Conservation (phyloP, 768 basidiomycete genomes). For the Rossbeevera mucosa region DNA sequence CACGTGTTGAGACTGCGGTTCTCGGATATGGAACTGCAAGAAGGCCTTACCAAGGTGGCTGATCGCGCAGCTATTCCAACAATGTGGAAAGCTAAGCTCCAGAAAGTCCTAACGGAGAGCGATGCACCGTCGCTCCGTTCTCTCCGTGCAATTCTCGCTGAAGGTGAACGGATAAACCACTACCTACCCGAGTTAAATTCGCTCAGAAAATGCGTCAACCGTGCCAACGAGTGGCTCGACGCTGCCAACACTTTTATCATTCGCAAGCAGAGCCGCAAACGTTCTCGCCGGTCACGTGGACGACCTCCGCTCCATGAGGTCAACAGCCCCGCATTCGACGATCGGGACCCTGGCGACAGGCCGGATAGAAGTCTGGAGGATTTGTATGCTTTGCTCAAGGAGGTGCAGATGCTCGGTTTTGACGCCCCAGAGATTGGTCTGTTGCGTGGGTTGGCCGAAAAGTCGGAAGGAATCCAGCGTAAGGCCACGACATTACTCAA, state of each 20-base stretch:
- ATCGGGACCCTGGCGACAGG: constrained; percentile 56
- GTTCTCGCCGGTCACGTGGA: constrained; percentile 60
- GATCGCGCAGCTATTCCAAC: constrained; percentile 71
- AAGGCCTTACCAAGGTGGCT: constrained; percentile 59
- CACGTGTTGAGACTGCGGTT: constrained; percentile 74
- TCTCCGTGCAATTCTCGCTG: constrained; percentile 76
- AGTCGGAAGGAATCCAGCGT: constrained; percentile 59
- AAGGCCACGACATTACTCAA: constrained; percentile 53
- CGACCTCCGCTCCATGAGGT: constrained; percentile 45
- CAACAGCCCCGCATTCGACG: constrained; percentile 30
- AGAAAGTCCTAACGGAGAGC: constrained; percentile 61
- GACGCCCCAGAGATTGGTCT: constrained; percentile 70
- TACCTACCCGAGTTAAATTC: constrained; percentile 64
- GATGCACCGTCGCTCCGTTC: constrained; percentile 70
- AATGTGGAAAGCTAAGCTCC: constrained; percentile 70
- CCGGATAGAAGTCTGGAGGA: constrained; percentile 71
- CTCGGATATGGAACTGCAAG: constrained; percentile 70
- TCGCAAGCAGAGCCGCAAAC: constrained; percentile 76
- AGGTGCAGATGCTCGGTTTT: constrained; percentile 79
- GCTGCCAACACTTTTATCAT: constrained; percentile 72
- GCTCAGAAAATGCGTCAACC: constrained; percentile 73
- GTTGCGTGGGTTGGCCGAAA: constrained; percentile 50
- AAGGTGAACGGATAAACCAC: constrained; percentile 83
- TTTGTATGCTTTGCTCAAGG: constrained; percentile 60
- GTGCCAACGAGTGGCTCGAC: constrained; percentile 88